A percentile compares a stretch with the other conserved stretches of the same genome.
Conservation (phyloP, 768 basidiomycete species). For the Antrodiella citrinella region DNA sequence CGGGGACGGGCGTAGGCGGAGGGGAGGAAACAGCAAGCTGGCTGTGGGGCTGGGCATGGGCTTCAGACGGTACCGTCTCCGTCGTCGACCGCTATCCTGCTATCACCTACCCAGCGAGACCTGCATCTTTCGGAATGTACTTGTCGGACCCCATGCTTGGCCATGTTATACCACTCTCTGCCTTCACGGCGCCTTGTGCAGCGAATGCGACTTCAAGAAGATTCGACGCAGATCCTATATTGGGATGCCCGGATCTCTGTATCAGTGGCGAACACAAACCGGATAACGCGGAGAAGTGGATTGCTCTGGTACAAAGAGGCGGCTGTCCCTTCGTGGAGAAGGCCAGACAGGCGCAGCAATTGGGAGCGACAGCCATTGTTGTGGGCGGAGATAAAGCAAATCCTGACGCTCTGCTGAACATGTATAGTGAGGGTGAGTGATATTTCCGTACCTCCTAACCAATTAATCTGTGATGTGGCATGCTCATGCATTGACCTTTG, state of each 20-base stretch:
- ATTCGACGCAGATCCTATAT: constrained; percentile 20
- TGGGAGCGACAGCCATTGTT: constrained; percentile 85
- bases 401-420: constrained; percentile 75
- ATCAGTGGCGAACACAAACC: constrained; percentile 46
- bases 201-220: constrained; percentile 9
- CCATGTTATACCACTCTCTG: constrained; percentile 28
- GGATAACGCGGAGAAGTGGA: constrained; percentile 65
- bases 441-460: background rate
- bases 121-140: constrained; percentile 71
- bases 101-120: constrained; percentile 61
- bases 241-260: constrained; percentile 67
- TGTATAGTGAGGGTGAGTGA: constrained; percentile 81
- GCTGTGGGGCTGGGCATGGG: constrained; percentile 34
- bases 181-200: constrained; percentile 36
- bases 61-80: constrained; percentile 45
- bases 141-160: constrained; percentile 42
- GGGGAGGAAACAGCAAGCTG: constrained; percentile 12
- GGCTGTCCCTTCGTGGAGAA: constrained; percentile 89
- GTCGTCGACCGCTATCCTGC: constrained; percentile 69
- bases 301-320: constrained; percentile 87
- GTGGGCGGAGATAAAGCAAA: constrained; percentile 80
- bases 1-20: constrained; percentile 18
- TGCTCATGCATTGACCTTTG: constrained; percentile 7
- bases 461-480: background rate
- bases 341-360: constrained; percentile 38